Evolutionary conservation across 371 early-diverging fungal genomes (phyloP), one percentile per base, ranked within the genome.

Genomic region (Rhizomucor pusillus): DNA sequence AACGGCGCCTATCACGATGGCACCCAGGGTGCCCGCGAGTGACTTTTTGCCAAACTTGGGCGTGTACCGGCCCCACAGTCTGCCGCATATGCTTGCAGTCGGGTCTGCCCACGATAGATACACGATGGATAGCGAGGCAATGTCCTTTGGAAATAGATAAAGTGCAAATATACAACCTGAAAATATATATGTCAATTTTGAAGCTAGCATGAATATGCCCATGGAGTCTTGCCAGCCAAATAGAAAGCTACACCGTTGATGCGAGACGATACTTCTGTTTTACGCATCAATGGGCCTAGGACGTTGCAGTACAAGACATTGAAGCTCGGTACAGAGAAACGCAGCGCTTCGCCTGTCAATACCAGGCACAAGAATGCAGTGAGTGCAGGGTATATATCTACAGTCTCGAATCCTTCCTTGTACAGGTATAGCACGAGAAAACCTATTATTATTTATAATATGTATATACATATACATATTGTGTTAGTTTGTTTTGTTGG

Each of bases 71-170:
- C 82, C 82, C 68, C 66, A 79, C 29, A 74, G 56, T 37, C 70
- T 65, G 22, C 82, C 82, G 47, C 67, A 66, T 13, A 77, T 68
- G 34, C 78, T 77, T 10, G 82, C 82, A 1, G 73, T 76, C 13
- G 82, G 79, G 50, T 81, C 82, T 6, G 75, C 64, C 82, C 82
- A 81, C 11, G 77, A 74, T 19, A 81, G 50, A 56, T 76, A 79
- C 47, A 81, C 57, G 23, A 81, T 81, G 10, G 79, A 75, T n/a
- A 81, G 25, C 9, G 78, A 61, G n/a, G 75, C 78, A 41, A 81
- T 61, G 35, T 81, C 79, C 43, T 53, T 63, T 18, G 79, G 75
- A 46, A 75, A 77, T 12, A 54, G 52, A 35, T 73, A 73, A 13
- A 75, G 52, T 4, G 69, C 73, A 60, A 73, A 56, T 11, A 75